Evolutionary conservation across 2,329 filamentous ascomycete genomes (phyloP).

Genomic region (Trichophyton benhamiae): DNA sequence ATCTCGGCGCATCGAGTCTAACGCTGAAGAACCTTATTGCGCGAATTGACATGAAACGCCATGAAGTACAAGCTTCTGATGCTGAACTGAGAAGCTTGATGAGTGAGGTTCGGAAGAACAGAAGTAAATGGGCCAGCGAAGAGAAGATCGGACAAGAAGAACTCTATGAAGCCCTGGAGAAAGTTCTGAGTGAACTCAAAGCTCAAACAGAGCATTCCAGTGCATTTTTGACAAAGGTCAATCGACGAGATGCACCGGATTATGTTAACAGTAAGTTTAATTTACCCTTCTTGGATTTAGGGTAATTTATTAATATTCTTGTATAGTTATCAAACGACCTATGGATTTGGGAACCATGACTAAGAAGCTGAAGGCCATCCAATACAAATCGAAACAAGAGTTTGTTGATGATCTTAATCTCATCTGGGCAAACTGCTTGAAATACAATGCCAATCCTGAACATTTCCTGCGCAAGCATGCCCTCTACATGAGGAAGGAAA

Average conservation of each 20-base stretch:
- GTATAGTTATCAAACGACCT: constrained; percentile 74
- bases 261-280: constrained; percentile 68
- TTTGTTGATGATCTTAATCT: constrained; percentile 88
- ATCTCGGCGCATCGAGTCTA: constrained; percentile 87
- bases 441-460: constrained; percentile 82
- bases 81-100: constrained; percentile 83
- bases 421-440: constrained; percentile 94
- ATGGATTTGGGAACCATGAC: constrained; percentile 99
- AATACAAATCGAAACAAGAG: constrained; percentile 80
- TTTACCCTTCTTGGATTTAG: background rate
- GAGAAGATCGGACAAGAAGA: constrained; percentile 97
- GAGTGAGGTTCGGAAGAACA: constrained; percentile 94
- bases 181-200: constrained; percentile 92
- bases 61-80: constrained; percentile 81
- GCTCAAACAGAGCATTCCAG: constrained; percentile 94
- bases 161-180: constrained; percentile 90
- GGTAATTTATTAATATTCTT: background rate
- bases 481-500: constrained; percentile 91
- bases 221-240: constrained; percentile 87
- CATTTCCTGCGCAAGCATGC: constrained; percentile 87
- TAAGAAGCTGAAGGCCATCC: constrained; percentile 77
- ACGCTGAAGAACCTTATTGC: constrained; percentile 96
- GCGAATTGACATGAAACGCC: constrained; percentile 83
- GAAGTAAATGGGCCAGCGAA: constrained; percentile 97
- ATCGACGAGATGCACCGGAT: constrained; percentile 92